Evolutionary conservation across 768 basidiomycete species (phyloP), one percentile per base, ranked within the genome.

Genomic region (Serendipita vermifera): DNA sequence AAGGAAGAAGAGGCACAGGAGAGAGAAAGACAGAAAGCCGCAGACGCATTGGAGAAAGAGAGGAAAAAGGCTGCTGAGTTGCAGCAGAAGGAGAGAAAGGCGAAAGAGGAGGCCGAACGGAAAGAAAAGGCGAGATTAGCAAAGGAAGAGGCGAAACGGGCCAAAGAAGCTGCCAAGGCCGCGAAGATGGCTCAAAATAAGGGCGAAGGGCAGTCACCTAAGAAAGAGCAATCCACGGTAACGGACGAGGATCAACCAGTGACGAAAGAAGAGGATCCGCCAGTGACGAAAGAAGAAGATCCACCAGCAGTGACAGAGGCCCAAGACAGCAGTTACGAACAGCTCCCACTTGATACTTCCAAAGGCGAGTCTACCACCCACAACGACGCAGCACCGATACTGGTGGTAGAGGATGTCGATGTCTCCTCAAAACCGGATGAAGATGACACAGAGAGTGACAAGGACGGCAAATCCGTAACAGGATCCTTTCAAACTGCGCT

Each of bases 41-140:
- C 35, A n/a, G n/a, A 36, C n/a, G n/a, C n/a, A n/a, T n/a, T n/a
- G n/a, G n/a, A n/a, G n/a, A n/a, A 60, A 11, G 59, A 63, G 22
- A 41, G 59, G 4, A 64, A 63, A 40, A 59, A 59, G 1, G 32
- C 38, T 33, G 54, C 24, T 15, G 56, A 54, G 29, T 53, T 31
- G 51, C 27, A 27, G 43, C 35, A 38, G 20, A 54, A 29, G 15
- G 36, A 55, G 13, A 20, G 36, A 15, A 51, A 55, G 29, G 57
- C 17, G 9, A 27, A 56, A 27, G 38, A 33, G 33, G 35, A 33
- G 48, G 56, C 24, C 57, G 59, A 64, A 43, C 58, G 53, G 7
- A 60, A 62, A 43, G 64, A 67, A 57, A 60, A 59, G 17, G 57
- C 58, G 5, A 62, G 65, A 43, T 59, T 57, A 9, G 59, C 54